Evolutionary conservation across 331 rosid genomes (phyloP), one percentile per base, ranked within the genome.

Genomic region (Malus hybrid): DNA sequence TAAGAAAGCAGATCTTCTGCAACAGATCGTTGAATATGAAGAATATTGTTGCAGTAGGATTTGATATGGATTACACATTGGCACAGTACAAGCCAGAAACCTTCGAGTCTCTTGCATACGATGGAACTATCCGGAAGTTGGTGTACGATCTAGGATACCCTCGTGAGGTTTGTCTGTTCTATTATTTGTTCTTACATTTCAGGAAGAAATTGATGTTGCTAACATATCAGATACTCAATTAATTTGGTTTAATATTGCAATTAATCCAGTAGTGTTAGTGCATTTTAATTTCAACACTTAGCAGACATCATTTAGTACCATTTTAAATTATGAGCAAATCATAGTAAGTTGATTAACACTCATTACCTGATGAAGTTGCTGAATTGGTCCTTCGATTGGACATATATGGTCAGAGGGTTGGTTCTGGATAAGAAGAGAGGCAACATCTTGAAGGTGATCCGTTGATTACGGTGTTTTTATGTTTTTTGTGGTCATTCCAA

Each of bases 361-460:
- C 14, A 79, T 73, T 57, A 59, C 75, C 64, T 81, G 80, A 22
- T 85, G 84, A 88, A 95, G 99, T 81, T 95, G 82, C 91, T 95
- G 39, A 78, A 60, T 74, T 95, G 98, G 99, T 78, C 92, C 50
- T 95, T 95, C 82, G 89, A 95, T 80, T 88, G 91, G 97, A 86
- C 87, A 80, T 92, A 95, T 91, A 95, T 95, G 99, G 99, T 95
- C 83, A 85, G 99, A 83, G 99, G 99, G 69, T 89, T 95, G 93
- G 99, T 95, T 68, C 93, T 95, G 9, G 99, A 95, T 86, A 95
- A 95, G 82, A 95, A 84, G 82, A 86, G 97, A 80, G 99, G 99
- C 82, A 95, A 95, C 83, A 95, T 95, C 79, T 88, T 95, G 89
- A 95, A 95, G 99, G 99, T 95, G 39, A 77, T 59, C 73, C 59